phyloP scores from a whole-genome alignment of 768 basidiomycete genomes.

The Pisolithus sp. region DNA sequence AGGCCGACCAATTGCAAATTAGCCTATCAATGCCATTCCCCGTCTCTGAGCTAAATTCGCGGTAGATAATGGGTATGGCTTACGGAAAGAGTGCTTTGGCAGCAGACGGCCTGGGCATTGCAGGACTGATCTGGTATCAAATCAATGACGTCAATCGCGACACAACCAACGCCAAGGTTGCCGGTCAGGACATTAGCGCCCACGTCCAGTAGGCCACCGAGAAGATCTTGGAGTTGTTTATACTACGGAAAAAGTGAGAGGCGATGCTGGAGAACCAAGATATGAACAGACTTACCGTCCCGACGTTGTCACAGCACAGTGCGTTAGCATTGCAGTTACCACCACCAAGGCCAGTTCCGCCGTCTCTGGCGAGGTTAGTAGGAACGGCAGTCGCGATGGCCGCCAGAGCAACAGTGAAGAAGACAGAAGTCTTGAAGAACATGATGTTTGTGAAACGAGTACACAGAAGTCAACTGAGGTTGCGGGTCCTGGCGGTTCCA shows the following conservation, averaged over 20 bases:
- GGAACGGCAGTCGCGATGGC: conserved; percentile 10
- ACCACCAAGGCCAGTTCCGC: neutral
- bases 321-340: conserved; percentile 5
- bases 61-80: neutral
- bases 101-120: neutral
- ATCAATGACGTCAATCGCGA: neutral
- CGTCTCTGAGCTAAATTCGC: neutral
- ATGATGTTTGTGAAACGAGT: neutral
- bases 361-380: neutral
- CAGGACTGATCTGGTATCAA: neutral
- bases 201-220: neutral
- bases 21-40: no score
- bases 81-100: neutral
- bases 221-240: neutral
- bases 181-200: neutral
- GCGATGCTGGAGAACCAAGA: neutral
- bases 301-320: conserved; percentile 11
- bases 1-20: neutral
- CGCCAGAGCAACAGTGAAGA: conserved; percentile 10
- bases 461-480: neutral
- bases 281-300: neutral
- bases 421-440: conserved; percentile 9
- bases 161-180: neutral
- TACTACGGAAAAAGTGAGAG: neutral
- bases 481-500: neutral